Evolutionary conservation across 2,329 filamentous ascomycete species (phyloP).

Genomic region (Geosmithia morbida): DNA sequence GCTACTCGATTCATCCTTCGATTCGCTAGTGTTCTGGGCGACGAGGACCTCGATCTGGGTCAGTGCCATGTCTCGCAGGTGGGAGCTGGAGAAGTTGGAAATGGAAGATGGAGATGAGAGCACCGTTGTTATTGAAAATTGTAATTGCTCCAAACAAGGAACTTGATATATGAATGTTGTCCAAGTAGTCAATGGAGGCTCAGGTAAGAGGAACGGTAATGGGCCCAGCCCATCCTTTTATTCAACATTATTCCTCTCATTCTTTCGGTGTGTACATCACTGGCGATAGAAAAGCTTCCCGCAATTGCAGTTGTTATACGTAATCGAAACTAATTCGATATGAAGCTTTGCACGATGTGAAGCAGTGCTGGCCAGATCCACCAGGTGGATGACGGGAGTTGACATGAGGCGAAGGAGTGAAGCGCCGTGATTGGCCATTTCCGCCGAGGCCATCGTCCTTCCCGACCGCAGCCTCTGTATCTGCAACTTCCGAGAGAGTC

Average conservation of each 20-base stretch:
- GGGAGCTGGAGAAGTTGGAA: too few species aligned
- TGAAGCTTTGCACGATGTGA: neutral
- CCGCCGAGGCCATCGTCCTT: neutral
- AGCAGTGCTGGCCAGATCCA: neutral
- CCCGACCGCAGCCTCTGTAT: neutral
- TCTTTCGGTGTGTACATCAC: neutral
- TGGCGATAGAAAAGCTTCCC: neutral
- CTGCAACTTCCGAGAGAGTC: neutral
- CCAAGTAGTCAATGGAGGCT: too few species aligned
- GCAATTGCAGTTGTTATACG: neutral
- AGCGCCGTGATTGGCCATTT: slow-evolving; percentile 1
- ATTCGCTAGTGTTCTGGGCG: neutral
- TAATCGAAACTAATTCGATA: neutral
- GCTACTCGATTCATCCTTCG: neutral
- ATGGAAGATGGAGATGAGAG: too few species aligned
- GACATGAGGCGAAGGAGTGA: too few species aligned
- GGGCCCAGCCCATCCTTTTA: too few species aligned
- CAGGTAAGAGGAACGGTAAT: too few species aligned
- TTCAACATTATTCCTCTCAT: too few species aligned
- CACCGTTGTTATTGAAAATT: too few species aligned
- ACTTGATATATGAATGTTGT: too few species aligned
- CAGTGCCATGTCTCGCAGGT: too few species aligned
- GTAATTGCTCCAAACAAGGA: too few species aligned
- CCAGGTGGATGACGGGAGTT: neutral
- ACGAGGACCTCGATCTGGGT: neutral